phyloP scores from a whole-genome alignment of 768 basidiomycete genomes.

The Naematelia aurantialba region DNA sequence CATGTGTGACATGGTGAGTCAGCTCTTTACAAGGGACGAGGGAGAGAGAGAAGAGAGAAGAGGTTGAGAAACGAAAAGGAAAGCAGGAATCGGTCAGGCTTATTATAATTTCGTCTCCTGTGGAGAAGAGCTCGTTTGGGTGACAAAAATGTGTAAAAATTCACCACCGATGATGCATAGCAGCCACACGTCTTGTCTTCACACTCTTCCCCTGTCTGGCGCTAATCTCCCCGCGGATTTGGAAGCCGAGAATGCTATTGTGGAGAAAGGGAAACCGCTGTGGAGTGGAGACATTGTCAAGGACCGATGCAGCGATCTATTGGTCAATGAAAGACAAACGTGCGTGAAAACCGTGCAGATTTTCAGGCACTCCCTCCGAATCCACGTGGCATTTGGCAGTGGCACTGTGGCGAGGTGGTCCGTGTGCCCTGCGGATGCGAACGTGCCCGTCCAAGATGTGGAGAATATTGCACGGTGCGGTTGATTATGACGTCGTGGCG shows the following conservation, averaged over 20 bases:
- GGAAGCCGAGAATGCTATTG: too few species aligned
- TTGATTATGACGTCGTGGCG: too few species aligned
- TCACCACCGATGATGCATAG: background rate
- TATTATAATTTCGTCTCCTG: background rate
- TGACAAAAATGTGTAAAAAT: background rate
- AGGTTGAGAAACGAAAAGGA: background rate
- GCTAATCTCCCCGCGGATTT: too few species aligned
- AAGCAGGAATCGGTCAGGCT: background rate
- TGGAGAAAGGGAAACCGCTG: too few species aligned
- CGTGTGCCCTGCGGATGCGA: too few species aligned
- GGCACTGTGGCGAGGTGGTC: slow-evolving; percentile 1
- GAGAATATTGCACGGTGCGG: too few species aligned
- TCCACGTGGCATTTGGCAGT: background rate
- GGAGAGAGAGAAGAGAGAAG: background rate
- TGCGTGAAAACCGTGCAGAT: background rate
- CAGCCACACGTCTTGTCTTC: too few species aligned
- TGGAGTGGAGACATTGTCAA: too few species aligned
- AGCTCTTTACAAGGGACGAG: background rate
- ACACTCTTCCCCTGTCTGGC: too few species aligned
- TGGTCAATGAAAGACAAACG: background rate
- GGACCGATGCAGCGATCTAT: too few species aligned
- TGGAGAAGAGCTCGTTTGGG: background rate
- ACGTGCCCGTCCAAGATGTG: too few species aligned
- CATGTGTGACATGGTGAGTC: background rate
- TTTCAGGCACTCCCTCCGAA: background rate